A percentile compares a stretch with the other conserved stretches of the same genome.
Conservation (phyloP, 257 asterid species). For the Forsythia viridissima region DNA sequence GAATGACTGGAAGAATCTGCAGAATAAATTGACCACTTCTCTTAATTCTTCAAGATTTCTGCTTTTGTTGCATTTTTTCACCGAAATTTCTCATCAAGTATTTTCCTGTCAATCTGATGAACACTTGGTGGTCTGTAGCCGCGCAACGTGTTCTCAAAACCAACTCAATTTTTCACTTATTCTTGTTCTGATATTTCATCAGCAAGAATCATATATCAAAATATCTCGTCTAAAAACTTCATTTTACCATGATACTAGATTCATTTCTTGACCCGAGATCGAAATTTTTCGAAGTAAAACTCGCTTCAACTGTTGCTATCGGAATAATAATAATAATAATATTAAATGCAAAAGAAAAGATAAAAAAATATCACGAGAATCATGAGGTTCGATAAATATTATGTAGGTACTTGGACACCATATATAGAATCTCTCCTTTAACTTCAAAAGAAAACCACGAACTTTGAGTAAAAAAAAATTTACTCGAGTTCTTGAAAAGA, state of each 20-base stretch:
- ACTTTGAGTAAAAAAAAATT: too few species aligned
- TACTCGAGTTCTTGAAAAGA: background rate
- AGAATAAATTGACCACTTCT: slow-evolving; percentile 20
- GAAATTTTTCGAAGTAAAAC: background rate
- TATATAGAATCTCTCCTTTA: too few species aligned
- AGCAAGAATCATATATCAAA: background rate
- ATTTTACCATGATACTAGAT: background rate
- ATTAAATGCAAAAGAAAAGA: too few species aligned
- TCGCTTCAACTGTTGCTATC: background rate
- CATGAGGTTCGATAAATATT: background rate
- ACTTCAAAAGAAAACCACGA: too few species aligned
- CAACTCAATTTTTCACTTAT: slow-evolving; percentile 4
- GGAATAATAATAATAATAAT: background rate
- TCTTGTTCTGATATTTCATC: slow-evolving; percentile 1
- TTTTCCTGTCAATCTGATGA: slow-evolving; percentile 3
- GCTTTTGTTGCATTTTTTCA: background rate
- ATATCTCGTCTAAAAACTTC: background rate
- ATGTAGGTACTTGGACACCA: background rate
- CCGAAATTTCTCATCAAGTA: background rate
- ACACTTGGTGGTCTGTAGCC: slow-evolving; percentile 14
- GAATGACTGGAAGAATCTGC: slow-evolving; percentile 22
- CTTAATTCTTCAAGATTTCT: background rate
- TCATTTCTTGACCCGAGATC: background rate
- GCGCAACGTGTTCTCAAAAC: slow-evolving; percentile 27
- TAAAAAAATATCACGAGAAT: background rate